Evolutionary conservation across 1,139 yeast genomes (phyloP).

Genomic region (Taphrina wiesneri): DNA sequence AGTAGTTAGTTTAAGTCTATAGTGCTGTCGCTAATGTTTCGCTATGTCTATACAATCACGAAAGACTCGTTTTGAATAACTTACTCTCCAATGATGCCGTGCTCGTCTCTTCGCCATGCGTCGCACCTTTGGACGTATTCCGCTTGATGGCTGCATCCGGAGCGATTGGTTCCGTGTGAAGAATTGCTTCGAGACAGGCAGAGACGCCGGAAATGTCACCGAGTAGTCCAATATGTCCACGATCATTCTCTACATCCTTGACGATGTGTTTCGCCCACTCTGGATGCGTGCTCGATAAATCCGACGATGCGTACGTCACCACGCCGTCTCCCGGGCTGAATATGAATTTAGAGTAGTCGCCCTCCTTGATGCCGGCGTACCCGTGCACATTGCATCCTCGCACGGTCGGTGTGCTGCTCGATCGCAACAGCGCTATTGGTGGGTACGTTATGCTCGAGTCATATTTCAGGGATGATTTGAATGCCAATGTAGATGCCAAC

Average conservation of each 20-base stretch:
- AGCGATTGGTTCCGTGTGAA: not conserved
- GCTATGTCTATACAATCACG: not conserved
- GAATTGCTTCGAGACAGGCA: slow-evolving; percentile 14
- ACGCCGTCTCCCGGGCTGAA: slow-evolving; percentile 96
- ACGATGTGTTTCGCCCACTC: slow-evolving; percentile 70
- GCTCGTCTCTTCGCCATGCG: not conserved
- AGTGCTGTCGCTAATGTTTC: not conserved
- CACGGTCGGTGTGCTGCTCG: slow-evolving; percentile 79
- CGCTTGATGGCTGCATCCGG: not conserved
- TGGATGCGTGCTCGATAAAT: slow-evolving; percentile 57
- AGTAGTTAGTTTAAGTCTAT: not conserved
- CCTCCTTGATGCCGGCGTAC: slow-evolving; percentile 63
- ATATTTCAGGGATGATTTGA: slow-evolving; percentile 59
- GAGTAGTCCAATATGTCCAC: slow-evolving; percentile 79
- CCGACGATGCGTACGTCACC: slow-evolving; percentile 74
- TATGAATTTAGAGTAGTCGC: slow-evolving; percentile 71
- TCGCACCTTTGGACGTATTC: not conserved
- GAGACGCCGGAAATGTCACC: slow-evolving; percentile 60
- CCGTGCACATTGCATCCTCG: slow-evolving; percentile 70
- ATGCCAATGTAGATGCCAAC: slow-evolving; percentile 60
- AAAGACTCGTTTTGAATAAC: not conserved
- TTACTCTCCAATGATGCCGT: not conserved
- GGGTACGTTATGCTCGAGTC: slow-evolving; percentile 61
- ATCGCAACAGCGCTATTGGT: slow-evolving; percentile 78
- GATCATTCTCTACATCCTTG: slow-evolving; percentile 57